Evolutionary conservation across 2,329 filamentous ascomycete species (phyloP).

Genomic region (Domatiomyces globalis): DNA sequence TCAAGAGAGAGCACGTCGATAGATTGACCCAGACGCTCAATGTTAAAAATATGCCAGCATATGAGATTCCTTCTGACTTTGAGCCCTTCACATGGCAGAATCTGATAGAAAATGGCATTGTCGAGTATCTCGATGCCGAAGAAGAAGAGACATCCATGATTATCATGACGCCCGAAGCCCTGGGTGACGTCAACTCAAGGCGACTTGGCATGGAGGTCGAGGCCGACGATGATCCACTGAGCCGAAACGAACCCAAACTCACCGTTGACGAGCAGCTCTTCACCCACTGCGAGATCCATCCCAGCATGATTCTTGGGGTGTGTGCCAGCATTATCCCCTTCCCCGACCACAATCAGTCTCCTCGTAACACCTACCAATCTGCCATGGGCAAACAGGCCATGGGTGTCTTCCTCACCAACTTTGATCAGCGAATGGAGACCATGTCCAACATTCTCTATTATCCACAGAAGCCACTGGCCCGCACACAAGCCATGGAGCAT

Average conservation of each 20-base stretch:
- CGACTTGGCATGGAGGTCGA: conserved; percentile 53
- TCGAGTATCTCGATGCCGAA: conserved; percentile 94
- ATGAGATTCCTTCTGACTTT: background rate
- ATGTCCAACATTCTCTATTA: conserved; percentile 99
- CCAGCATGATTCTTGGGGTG: conserved; percentile 96
- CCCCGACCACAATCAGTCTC: conserved; percentile 95
- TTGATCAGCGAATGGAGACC: conserved; percentile 92
- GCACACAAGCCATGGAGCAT: conserved; percentile 96
- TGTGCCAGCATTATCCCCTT: conserved; percentile 99
- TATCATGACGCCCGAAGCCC: conserved; percentile 92
- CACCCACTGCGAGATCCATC: conserved; percentile 98
- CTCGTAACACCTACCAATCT: conserved; percentile 97
- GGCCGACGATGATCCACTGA: conserved; percentile 59
- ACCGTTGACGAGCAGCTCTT: conserved; percentile 82
- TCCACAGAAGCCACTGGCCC: conserved; percentile 91
- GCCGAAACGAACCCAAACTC: conserved; percentile 73
- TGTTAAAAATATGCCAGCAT: conserved; percentile 43
- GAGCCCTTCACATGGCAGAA: conserved; percentile 74
- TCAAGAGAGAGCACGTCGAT: conserved; percentile 71
- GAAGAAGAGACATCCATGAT: conserved; percentile 99
- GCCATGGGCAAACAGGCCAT: conserved; percentile 99
- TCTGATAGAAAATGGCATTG: conserved; percentile 66
- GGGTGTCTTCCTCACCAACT: conserved; percentile 98
- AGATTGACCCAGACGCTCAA: conserved; percentile 44
- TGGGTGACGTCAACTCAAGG: conserved; percentile 60